phyloP scores from a whole-genome alignment of 495 filamentous ascomycete species.

The Neurospora sp. region DNA sequence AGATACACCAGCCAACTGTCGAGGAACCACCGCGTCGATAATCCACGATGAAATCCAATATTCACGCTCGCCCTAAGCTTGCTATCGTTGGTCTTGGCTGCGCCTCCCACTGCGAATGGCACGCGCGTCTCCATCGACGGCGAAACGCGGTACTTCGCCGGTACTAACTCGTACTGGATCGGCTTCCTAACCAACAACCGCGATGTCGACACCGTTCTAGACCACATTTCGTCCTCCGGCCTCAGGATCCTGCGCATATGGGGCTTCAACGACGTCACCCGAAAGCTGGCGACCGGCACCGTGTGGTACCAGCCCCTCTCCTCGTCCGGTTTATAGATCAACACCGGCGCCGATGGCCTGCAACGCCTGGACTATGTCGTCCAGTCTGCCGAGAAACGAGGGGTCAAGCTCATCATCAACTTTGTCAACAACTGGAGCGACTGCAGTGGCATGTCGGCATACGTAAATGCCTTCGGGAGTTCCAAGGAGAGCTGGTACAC shows the following conservation, averaged over 20 bases:
- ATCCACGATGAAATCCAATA: constrained; percentile 12
- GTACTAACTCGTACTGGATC: constrained; percentile 70
- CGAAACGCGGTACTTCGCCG: constrained; percentile 51
- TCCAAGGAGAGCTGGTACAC: constrained; percentile 15
- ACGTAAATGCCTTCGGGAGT: too few relatives aligned
- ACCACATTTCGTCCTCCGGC: constrained; percentile 40
- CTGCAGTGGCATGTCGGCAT: too few relatives aligned
- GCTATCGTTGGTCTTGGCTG: constrained; percentile 10
- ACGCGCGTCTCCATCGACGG: constrained; percentile 51
- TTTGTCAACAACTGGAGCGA: too few relatives aligned
- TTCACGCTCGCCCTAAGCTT: constrained; percentile 10
- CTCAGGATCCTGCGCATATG: constrained; percentile 16
- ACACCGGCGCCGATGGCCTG: too few relatives aligned
- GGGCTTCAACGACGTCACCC: too few relatives aligned
- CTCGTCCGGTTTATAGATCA: too few relatives aligned
- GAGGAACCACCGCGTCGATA: background rate
- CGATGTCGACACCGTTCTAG: constrained; percentile 53
- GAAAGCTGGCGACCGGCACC: too few relatives aligned
- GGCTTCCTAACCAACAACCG: constrained; percentile 52
- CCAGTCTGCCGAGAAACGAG: too few relatives aligned
- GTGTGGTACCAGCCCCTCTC: too few relatives aligned
- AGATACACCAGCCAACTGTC: background rate
- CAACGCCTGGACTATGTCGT: too few relatives aligned
- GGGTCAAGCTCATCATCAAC: too few relatives aligned
- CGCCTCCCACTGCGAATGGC: constrained; percentile 12